phyloP scores from a whole-genome alignment of 805 yeast genomes.

The Candida anglica region DNA sequence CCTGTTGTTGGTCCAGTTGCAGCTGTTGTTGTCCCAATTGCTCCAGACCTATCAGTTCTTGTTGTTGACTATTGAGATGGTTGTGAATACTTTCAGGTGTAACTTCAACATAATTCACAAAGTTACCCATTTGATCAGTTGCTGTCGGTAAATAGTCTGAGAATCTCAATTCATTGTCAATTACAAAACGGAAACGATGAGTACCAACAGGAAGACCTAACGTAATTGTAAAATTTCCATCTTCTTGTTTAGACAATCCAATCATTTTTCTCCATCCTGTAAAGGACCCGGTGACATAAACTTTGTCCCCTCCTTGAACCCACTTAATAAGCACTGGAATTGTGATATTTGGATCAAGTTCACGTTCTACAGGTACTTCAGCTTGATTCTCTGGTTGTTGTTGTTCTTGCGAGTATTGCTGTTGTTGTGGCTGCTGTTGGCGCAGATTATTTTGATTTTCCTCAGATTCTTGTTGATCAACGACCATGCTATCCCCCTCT shows the following conservation, averaged over 20 bases:
- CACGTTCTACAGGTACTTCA: too few species aligned
- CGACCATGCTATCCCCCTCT: constrained; percentile 15
- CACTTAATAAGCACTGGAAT: constrained; percentile 72
- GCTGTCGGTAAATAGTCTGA: constrained; percentile 92
- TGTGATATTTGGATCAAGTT: constrained; percentile 29
- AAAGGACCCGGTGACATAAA: constrained; percentile 94
- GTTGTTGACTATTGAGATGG: constrained; percentile 21
- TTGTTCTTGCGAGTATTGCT: constrained; percentile 5
- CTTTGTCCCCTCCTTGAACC: constrained; percentile 96
- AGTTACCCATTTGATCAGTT: constrained; percentile 94
- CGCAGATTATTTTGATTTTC: constrained; percentile 6
- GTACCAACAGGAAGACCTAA: constrained; percentile 85
- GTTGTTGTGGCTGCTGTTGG: constrained; percentile 7
- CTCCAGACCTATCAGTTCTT: too few species aligned
- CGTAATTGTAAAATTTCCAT: constrained; percentile 60
- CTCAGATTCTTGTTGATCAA: constrained; percentile 10
- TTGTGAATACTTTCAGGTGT: constrained; percentile 35
- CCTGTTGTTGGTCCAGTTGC: constrained; percentile 11
- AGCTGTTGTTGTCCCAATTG: constrained; percentile 18
- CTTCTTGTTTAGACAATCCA: constrained; percentile 59
- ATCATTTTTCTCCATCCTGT: constrained; percentile 99
- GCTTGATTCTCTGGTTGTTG: constrained; percentile 7
- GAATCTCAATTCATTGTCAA: constrained; percentile 87
- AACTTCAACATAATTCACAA: constrained; percentile 87
- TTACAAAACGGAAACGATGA: constrained; percentile 88